Base-by-base conservation (phyloP, 2,329 filamentous ascomycete genomes). In the Fusarium sambucinum region DNA sequence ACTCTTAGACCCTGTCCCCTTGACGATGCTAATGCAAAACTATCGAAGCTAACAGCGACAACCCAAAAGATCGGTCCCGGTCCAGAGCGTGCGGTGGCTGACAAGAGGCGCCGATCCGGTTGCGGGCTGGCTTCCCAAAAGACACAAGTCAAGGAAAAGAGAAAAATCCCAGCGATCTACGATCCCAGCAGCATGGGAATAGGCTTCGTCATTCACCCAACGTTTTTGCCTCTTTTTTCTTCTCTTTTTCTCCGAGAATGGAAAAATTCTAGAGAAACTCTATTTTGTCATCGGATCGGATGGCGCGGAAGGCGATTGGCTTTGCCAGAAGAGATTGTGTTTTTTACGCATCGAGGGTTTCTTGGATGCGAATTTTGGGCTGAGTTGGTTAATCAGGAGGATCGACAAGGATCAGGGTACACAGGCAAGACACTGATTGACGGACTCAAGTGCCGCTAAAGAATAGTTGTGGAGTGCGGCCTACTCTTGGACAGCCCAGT, bases 11-110 rank as follows among this genome's bases (percentile, higher is more conserved):
- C 58, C 62, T 66, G 40, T 61, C 53, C 45, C 59, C n/a, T n/a
- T 30, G 17, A 14, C 27, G 27, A 21, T 47, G 41, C 52, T 55
- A 55, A 55, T 48, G 52, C 52, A 69, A 66, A 55, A 73, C 72
- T 72, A 74, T 74, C 72, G 64, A 69, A 61, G 69, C 67, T 64
- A 64, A 40, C 53, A 53, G 45, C 16, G 27, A 47, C 46, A 47
- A 59, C 33, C 50, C 53, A 59, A 33, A 42, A 37, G 60, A 65
- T 65, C 63, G 58, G 65, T 69, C 58, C 53, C 63, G 54, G 65
- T 69, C 58, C 50, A 71, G 69, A 70, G 69, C 66, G 27, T 46
- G 37, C 47, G 47, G 62, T 69, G 66, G 62, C 66, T 45, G 46
- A 29, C 38, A 41, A 35, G 35, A 65, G 66, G 60, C 65, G 52